Base-by-base conservation (phyloP, 441 rosid species). In the Gossypium davidsonii region DNA sequence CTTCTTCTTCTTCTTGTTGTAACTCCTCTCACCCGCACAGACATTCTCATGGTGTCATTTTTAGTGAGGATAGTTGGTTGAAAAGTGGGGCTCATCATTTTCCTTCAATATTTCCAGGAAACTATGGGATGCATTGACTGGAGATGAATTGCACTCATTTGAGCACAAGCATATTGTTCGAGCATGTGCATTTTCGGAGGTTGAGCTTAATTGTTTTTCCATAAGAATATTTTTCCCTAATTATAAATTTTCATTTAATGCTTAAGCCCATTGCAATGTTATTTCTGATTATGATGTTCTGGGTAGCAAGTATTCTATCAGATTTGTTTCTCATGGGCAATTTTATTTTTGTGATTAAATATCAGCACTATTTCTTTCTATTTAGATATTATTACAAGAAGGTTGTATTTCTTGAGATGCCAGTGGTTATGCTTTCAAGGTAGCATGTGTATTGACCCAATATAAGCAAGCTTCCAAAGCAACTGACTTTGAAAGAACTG, bases 161-260 rank as follows among this genome's bases (percentile, higher is more conserved):
- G 99, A 91, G 65, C 99, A 94, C 81, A 94, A 89, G 83, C 98
- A 94, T 79, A 94, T 94, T 74, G 98, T 94, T 78, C 86, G 98
- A 70, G 96, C 99, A 6, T 92, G 94, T 44, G 83, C 97, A 57
- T 92, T 94, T 85, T 94, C 98, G 3, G 97, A 91, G 97, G 99
- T 94, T 70, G 1, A 61, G 46, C 68, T 56, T 20, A 34, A 8
- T 52, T 73, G 9, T 67, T 34, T 59, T 72, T 48, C 34, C 28
- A 58, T 39, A 3, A 14, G 17, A 65, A 4, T 65, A 5, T 2
- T 42, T 6, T 6, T n/a, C 20, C 46, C 42, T 3, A 2, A 20
- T 60, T 64, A 46, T 49, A 15, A 51, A 39, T 6, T 12, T 51
- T 4, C 65, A 20, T 34, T 70, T 42, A 72, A 46, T 72, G 26